phyloP scores from a whole-genome alignment of 192 early-diverging fungal species.

The Phycomyces blakesleeanus region DNA sequence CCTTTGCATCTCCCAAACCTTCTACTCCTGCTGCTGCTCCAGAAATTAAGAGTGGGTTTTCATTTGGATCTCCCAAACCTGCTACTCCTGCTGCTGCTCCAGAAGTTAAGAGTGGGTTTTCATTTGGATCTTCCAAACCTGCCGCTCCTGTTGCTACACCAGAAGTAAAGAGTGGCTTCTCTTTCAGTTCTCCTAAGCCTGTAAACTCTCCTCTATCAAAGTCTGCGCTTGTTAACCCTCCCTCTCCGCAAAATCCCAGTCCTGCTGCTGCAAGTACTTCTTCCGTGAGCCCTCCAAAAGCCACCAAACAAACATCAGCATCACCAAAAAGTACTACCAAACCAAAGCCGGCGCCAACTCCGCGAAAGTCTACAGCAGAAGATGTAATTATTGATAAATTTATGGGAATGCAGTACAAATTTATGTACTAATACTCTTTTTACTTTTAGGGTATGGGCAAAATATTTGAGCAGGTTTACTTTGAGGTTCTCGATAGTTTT shows the following conservation, averaged over 20 bases:
- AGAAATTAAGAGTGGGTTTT: neutral
- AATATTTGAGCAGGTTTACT: conserved; percentile 16
- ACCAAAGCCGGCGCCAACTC: neutral
- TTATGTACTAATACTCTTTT: neutral
- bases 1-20: neutral
- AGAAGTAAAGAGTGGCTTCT: neutral
- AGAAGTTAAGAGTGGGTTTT: neutral
- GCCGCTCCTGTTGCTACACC: neutral
- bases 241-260: too few species aligned
- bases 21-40: neutral
- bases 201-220: too few species aligned
- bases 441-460: conserved; percentile 16
- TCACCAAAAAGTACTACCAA: neutral
- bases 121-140: neutral
- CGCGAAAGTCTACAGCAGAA: conserved; percentile 2
- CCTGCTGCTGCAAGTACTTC: neutral
- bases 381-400: conserved; percentile 1
- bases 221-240: too few species aligned
- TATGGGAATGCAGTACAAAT: neutral
- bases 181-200: neutral
- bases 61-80: neutral
- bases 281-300: neutral
- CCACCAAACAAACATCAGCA: neutral
- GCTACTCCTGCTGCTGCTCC: neutral
- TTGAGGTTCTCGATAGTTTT: conserved; percentile 5